phyloP scores from a whole-genome alignment of 1,284 basidiomycete genomes.

The Exobasidium cylindrosporum region DNA sequence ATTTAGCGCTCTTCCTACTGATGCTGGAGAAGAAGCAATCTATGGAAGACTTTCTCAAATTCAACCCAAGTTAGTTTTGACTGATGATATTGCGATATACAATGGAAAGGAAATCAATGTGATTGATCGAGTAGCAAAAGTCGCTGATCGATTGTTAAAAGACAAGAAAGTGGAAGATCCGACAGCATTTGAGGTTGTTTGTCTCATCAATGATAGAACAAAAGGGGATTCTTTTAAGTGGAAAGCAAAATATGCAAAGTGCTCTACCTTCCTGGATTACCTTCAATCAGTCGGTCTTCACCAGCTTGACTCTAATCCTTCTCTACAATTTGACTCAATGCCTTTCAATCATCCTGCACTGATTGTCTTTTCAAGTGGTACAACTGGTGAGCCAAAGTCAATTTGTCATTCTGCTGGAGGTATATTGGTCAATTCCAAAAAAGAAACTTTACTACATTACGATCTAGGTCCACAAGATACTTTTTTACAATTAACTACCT shows the following conservation, averaged over 20 bases:
- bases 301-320: conserved; percentile 11
- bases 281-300: conserved; percentile 19
- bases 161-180: conserved; percentile 32
- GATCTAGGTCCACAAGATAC: conserved; percentile 70
- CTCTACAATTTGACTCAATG: conserved; percentile 31
- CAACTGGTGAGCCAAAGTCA: conserved; percentile 64
- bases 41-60: conserved; percentile 64
- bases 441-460: conserved; percentile 75
- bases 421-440: conserved; percentile 79
- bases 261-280: conserved; percentile 60
- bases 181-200: conserved; percentile 27
- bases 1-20: conserved; percentile 78
- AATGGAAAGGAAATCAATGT: conserved; percentile 46
- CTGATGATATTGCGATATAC: conserved; percentile 49
- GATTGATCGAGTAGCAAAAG: conserved; percentile 35
- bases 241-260: conserved; percentile 14
- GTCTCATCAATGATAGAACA: conserved; percentile 23
- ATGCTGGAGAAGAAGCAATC: conserved; percentile 79
- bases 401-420: conserved; percentile 82
- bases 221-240: conserved; percentile 18
- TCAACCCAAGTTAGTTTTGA: conserved; percentile 38
- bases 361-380: conserved; percentile 70
- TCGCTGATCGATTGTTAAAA: conserved; percentile 20
- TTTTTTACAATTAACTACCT: conserved; percentile 73
- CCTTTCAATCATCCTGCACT: conserved; percentile 70